phyloP scores from a whole-genome alignment of 345 rosid species.

The Populus alba region DNA sequence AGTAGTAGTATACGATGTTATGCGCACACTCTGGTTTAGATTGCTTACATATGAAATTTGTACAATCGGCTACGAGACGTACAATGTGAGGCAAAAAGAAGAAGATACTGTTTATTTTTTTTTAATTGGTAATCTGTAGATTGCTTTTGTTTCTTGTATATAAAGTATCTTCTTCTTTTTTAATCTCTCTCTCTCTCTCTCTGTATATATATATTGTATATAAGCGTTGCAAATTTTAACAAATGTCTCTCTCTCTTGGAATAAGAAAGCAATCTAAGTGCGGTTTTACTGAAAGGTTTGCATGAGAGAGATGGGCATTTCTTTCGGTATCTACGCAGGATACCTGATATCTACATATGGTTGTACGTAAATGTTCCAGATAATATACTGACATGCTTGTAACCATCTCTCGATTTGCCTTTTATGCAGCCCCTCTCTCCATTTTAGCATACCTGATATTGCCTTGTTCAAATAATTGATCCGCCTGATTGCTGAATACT shows the following conservation, averaged over 20 bases:
- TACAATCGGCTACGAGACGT: too few relatives aligned
- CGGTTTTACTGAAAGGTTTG: background rate
- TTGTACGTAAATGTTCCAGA: background rate
- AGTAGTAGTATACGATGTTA: too few relatives aligned
- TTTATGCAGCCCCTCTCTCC: background rate
- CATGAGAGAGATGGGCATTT: background rate
- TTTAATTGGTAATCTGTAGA: too few relatives aligned
- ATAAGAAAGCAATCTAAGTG: background rate
- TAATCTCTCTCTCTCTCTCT: too few relatives aligned
- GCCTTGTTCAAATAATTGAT: background rate
- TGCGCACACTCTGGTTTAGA: too few relatives aligned
- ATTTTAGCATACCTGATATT: slow-evolving; percentile 4
- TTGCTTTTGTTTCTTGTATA: too few relatives aligned
- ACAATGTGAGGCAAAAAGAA: too few relatives aligned
- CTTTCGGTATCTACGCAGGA: background rate
- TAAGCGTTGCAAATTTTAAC: too few relatives aligned
- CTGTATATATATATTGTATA: too few relatives aligned
- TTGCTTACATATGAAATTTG: too few relatives aligned
- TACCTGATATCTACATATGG: background rate
- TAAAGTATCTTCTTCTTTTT: too few relatives aligned
- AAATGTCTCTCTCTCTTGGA: background rate
- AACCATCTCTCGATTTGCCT: background rate
- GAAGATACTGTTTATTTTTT: too few relatives aligned
- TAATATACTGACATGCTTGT: background rate
- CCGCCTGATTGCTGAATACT: background rate